These are phyloP conservation scores for Alternaria brassicicola DNA, from an alignment of 2,329 filamentous ascomycete genomes.

Conservation along the genomic window DNA sequence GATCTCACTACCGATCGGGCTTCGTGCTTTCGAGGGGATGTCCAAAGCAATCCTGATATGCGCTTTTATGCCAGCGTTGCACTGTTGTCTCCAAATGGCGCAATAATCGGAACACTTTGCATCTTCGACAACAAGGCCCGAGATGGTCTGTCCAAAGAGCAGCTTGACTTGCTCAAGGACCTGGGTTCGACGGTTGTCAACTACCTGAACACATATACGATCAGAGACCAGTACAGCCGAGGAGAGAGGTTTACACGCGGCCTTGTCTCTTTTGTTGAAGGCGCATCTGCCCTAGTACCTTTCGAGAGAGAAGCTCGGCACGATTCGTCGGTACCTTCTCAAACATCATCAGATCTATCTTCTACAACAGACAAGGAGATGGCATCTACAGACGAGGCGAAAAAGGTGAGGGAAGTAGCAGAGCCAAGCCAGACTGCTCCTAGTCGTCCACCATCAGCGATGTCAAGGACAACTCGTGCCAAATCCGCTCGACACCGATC, in stretches of 20 bases:
- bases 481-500: conserved; percentile 21
- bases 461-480: conserved; percentile 2
- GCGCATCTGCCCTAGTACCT: conserved; percentile 29
- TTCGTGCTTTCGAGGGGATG: not conserved
- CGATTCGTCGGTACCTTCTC: not conserved
- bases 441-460: not conserved
- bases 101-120: conserved; percentile 33
- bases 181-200: conserved; percentile 34
- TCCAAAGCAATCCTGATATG: conserved; percentile 4
- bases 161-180: conserved; percentile 27
- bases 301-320: conserved; percentile 11
- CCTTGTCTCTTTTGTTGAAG: conserved; percentile 40
- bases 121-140: conserved; percentile 33
- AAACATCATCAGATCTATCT: not conserved
- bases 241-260: conserved; percentile 42
- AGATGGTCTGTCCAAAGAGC: conserved; percentile 17
- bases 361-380: not conserved
- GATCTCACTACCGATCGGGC: conserved; percentile 6
- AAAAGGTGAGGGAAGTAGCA: not conserved
- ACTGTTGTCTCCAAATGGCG: conserved; percentile 29
- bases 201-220: conserved; percentile 35
- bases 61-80: conserved; percentile 41
- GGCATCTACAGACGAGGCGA: not conserved
- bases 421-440: not conserved
- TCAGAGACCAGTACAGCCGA: conserved; percentile 32